Conservation (phyloP, 1,284 basidiomycete genomes). For the Cerrena zonata region DNA sequence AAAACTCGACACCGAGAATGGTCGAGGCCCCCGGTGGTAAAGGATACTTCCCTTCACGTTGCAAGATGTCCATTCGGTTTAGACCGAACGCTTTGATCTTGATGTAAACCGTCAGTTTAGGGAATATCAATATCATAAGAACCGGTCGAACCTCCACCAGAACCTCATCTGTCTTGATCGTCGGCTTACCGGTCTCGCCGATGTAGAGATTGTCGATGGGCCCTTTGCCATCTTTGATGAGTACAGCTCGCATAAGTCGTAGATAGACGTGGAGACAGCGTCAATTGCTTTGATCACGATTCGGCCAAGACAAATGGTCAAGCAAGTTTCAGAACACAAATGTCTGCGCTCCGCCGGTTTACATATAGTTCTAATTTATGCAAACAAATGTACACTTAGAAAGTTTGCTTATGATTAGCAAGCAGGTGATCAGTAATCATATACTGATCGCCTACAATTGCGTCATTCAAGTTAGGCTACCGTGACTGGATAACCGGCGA, state of each 20-base stretch:
- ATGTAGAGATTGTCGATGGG: conserved; percentile 76
- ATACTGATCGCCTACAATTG: too few relatives aligned
- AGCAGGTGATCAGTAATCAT: too few relatives aligned
- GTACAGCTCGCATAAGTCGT: conserved; percentile 76
- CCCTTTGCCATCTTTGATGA: conserved; percentile 77
- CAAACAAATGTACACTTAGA: too few relatives aligned
- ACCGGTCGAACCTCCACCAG: conserved; percentile 59
- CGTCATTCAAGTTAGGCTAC: too few relatives aligned
- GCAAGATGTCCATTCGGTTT: conserved; percentile 83
- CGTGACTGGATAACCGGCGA: too few relatives aligned
- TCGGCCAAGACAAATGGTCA: too few relatives aligned
- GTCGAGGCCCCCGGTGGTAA: conserved; percentile 70
- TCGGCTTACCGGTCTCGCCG: conserved; percentile 65
- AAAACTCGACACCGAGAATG: conserved; percentile 90
- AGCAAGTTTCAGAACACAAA: too few relatives aligned
- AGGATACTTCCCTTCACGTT: conserved; percentile 76
- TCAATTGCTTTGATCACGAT: too few relatives aligned
- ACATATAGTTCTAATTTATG: too few relatives aligned
- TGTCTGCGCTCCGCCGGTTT: too few relatives aligned
- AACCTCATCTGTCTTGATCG: conserved; percentile 53
- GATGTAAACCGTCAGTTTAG: conserved; percentile 4
- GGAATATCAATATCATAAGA: not conserved
- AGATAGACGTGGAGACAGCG: too few relatives aligned
- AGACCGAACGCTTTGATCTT: conserved; percentile 78
- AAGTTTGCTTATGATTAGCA: too few relatives aligned